These are phyloP conservation scores for Aspergillus novofumigatus DNA, from an alignment of 2,329 filamentous ascomycete genomes.

Conservation along the genomic window DNA sequence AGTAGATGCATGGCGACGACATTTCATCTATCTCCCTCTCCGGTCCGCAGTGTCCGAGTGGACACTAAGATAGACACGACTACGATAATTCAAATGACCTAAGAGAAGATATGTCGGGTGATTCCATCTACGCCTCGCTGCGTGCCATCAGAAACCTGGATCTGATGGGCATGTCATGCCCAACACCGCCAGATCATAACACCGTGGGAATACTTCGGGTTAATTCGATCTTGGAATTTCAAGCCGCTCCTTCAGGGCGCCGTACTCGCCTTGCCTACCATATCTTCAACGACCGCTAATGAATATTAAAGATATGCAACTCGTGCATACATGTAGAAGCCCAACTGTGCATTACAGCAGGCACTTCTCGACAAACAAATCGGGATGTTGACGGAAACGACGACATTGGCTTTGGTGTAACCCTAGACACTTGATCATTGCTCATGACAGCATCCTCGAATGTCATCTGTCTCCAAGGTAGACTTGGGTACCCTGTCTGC, in stretches of 20 bases:
- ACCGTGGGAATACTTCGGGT: conserved; percentile 1
- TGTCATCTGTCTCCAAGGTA: background rate
- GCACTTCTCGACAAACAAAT: background rate
- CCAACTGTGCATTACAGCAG: conserved; percentile 10
- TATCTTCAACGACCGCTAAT: conserved; percentile 7
- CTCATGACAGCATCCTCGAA: background rate
- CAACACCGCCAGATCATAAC: conserved; percentile 17
- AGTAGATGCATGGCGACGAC: conserved; percentile 10
- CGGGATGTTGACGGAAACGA: conserved; percentile 7
- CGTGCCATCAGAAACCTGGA: conserved; percentile 1
- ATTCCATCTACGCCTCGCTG: conserved; percentile 8
- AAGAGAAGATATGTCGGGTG: conserved; percentile 14
- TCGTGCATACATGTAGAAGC: conserved; percentile 22
- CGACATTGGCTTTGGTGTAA: conserved; percentile 4
- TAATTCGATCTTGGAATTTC: conserved; percentile 4
- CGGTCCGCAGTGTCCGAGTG: conserved; percentile 34
- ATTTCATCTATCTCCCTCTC: conserved; percentile 6
- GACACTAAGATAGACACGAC: conserved; percentile 27
- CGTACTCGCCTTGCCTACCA: conserved; percentile 3
- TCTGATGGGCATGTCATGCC: background rate
- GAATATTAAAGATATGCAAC: conserved; percentile 19
- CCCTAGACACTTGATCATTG: background rate
- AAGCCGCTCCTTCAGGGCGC: background rate
- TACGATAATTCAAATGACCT: conserved; percentile 4
- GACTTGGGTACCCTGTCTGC: background rate